Percentiles rank a stretch among this genome's conserved stretches.
These are phyloP conservation scores for Pinus tabuliformis DNA, from an alignment of 75 land plant genomes.

Conservation along the genomic window DNA sequence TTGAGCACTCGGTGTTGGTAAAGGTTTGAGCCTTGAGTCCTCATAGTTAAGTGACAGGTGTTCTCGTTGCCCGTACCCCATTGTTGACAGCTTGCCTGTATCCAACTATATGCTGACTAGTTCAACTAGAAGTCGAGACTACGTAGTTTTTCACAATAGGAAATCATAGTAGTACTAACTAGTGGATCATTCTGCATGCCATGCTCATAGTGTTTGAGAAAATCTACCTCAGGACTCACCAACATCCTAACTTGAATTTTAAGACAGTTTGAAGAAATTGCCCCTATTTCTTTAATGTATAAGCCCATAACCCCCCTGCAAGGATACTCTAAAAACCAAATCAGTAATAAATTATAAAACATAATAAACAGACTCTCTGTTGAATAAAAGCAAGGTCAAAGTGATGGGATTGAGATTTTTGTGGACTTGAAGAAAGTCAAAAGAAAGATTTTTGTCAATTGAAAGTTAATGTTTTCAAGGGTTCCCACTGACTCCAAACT, in stretches of 20 bases:
- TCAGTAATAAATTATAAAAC: slow-evolving; percentile 1
- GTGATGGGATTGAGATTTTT: neutral
- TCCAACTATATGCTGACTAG: neutral
- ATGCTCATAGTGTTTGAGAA: neutral
- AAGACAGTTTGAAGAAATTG: neutral
- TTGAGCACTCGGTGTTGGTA: too few species aligned
- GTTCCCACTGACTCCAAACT: neutral
- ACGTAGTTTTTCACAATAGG: neutral
- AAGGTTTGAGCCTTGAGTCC: too few species aligned
- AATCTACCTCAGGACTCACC: neutral
- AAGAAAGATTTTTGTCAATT: neutral
- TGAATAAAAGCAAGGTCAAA: neutral
- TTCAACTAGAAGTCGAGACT: neutral
- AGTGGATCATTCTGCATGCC: neutral
- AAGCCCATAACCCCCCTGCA: neutral
- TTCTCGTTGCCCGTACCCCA: neutral
- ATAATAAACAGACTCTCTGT: neutral
- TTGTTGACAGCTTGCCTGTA: neutral
- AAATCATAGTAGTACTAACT: neutral
- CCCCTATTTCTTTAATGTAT: neutral
- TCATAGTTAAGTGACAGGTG: neutral
- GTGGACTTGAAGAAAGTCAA: neutral
- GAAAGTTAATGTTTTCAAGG: neutral
- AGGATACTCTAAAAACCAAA: neutral
- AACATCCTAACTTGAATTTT: neutral